Percentiles rank a stretch among this genome's conserved stretches.
Evolutionary conservation across 2,329 filamentous ascomycete species (phyloP).

Genomic region (Exophiala oligosperma): DNA sequence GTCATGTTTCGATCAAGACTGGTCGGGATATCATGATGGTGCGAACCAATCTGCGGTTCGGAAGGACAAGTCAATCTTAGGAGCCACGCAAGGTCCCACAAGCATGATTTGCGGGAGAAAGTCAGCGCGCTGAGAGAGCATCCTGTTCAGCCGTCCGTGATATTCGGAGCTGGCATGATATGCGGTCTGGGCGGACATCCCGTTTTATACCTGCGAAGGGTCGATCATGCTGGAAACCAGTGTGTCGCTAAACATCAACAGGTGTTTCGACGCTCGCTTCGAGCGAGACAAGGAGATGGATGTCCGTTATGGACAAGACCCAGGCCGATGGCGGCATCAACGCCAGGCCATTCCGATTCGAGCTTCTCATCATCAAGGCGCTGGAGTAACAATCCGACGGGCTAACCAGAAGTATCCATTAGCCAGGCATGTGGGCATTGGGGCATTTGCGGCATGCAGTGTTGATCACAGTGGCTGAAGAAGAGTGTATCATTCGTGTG

Average conservation of each 20-base stretch:
- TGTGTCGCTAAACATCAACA: too few relatives aligned
- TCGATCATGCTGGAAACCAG: too few relatives aligned
- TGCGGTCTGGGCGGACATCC: too few relatives aligned
- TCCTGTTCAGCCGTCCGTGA: too few relatives aligned
- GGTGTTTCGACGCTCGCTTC: slow-evolving; percentile 10
- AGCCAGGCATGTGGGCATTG: background rate
- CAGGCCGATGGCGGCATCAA: background rate
- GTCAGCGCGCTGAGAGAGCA: background rate
- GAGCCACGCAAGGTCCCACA: slow-evolving; percentile 17
- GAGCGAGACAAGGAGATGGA: background rate
- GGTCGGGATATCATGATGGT: slow-evolving; percentile 1
- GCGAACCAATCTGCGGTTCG: slow-evolving; percentile 14
- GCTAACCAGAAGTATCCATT: background rate
- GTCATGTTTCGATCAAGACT: slow-evolving; percentile 10
- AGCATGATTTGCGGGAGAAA: slow-evolving; percentile 1
- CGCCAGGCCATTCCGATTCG: background rate
- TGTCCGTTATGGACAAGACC: background rate
- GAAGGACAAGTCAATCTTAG: slow-evolving; percentile 19
- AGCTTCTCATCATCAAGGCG: background rate
- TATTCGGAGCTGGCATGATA: too few relatives aligned
- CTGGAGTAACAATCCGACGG: background rate
- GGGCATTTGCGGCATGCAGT: background rate
- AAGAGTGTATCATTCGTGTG: slow-evolving; percentile 14
- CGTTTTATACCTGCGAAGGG: too few relatives aligned
- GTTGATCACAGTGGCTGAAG: slow-evolving; percentile 14